phyloP scores from a whole-genome alignment of 129 eudicot genomes.

The Saussurea involucrata region DNA sequence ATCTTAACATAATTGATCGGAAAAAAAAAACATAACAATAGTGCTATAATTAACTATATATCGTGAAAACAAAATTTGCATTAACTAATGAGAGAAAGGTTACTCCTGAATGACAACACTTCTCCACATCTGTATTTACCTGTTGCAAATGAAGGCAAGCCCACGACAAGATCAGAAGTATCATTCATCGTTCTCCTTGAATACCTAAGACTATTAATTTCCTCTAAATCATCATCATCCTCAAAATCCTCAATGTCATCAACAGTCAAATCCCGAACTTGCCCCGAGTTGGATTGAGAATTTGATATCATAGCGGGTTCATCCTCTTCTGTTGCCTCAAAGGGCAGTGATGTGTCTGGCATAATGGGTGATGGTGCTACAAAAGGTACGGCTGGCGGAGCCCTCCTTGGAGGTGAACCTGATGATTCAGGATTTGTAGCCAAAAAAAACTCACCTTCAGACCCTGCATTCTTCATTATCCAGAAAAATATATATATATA shows the following conservation, averaged over 20 bases:
- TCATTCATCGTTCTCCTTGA: slow-evolving; percentile 85
- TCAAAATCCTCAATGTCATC: slow-evolving; percentile 96
- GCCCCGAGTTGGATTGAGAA: slow-evolving; percentile 62
- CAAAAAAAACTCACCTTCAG: slow-evolving; percentile 80
- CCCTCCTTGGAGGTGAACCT: slow-evolving; percentile 90
- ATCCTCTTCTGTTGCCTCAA: slow-evolving; percentile 54
- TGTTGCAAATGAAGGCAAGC: slow-evolving; percentile 80
- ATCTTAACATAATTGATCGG: slow-evolving; percentile 3
- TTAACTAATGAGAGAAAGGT: slow-evolving; percentile 5
- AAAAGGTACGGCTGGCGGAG: slow-evolving; percentile 72
- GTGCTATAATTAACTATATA: background rate
- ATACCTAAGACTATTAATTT: slow-evolving; percentile 66
- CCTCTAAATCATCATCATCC: slow-evolving; percentile 75
- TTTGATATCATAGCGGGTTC: slow-evolving; percentile 47
- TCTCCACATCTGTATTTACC: slow-evolving; percentile 42
- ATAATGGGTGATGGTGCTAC: slow-evolving; percentile 57
- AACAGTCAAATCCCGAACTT: slow-evolving; percentile 69
- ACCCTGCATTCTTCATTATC: slow-evolving; percentile 69
- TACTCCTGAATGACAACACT: slow-evolving; percentile 11
- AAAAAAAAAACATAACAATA: background rate
- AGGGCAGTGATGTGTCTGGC: slow-evolving; percentile 46
- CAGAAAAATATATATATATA: slow-evolving; percentile 9
- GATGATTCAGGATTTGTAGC: slow-evolving; percentile 74
- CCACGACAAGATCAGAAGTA: slow-evolving; percentile 72
- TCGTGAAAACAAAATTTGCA: slow-evolving; percentile 6